Evolutionary conservation across 495 filamentous ascomycete genomes (phyloP).

Genomic region (Trichoderma asperelloides): DNA sequence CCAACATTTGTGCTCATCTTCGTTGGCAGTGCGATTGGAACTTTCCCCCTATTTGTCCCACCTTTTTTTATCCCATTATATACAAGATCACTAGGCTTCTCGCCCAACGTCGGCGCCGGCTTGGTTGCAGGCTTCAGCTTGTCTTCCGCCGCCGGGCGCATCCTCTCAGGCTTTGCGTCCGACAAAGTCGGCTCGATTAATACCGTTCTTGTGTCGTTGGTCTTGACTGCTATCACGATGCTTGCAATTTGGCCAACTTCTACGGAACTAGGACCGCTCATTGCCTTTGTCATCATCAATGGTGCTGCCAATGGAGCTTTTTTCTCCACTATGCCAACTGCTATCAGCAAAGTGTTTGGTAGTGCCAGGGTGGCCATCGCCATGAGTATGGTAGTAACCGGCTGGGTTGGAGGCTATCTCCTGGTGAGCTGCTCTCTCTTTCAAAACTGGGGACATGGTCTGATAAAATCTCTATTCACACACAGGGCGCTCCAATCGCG

Average conservation of each 20-base stretch:
- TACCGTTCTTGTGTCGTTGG: conserved; percentile 26
- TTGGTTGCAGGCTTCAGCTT: conserved; percentile 50
- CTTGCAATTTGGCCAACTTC: conserved; percentile 50
- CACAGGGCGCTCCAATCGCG: conserved; percentile 48
- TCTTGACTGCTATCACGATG: conserved; percentile 43
- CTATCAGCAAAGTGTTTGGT: conserved; percentile 49
- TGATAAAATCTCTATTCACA: not conserved
- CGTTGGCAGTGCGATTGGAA: conserved; percentile 45
- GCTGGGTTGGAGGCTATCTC: conserved; percentile 52
- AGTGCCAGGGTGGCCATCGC: conserved; percentile 44
- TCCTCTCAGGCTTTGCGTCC: conserved; percentile 39
- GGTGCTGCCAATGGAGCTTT: conserved; percentile 49
- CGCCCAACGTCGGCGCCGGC: conserved; percentile 40
- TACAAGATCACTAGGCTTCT: conserved; percentile 29
- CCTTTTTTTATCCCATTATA: conserved; percentile 48
- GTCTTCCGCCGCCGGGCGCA: conserved; percentile 42
- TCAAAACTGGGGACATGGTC: conserved; percentile 13
- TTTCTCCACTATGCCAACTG: conserved; percentile 53
- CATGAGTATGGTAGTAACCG: conserved; percentile 53
- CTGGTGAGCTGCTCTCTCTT: conserved; percentile 27
- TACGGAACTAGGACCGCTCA: conserved; percentile 39
- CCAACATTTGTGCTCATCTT: conserved; percentile 44
- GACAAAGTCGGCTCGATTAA: conserved; percentile 46
- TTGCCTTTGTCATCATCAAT: conserved; percentile 45
- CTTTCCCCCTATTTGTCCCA: conserved; percentile 52